Conservation (phyloP, 108 stramenopile genomes). For the Cylindrotheca fusiformis region DNA sequence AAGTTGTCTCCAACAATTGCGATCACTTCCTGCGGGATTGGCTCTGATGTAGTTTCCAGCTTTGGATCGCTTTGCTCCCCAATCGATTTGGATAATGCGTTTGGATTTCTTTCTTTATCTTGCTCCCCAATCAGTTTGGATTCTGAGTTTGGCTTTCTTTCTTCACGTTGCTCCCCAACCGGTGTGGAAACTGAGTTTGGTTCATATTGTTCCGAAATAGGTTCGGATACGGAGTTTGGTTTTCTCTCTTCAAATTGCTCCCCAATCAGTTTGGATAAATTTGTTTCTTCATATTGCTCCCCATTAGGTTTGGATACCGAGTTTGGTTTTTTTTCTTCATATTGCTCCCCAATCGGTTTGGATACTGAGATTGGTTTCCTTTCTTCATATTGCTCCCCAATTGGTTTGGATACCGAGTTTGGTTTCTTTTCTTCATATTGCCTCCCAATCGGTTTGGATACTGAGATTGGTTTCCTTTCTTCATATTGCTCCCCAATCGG, state of each 20-base stretch:
- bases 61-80: background rate
- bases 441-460: too few species aligned
- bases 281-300: background rate
- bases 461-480: background rate
- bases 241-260: too few species aligned
- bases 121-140: background rate
- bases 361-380: background rate
- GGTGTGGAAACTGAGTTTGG: too few species aligned
- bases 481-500: too few species aligned
- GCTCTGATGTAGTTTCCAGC: background rate
- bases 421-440: too few species aligned
- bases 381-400: background rate
- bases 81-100: background rate
- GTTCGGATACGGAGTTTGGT: background rate
- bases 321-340: background rate
- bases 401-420: too few species aligned
- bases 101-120: background rate
- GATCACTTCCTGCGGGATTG: background rate
- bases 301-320: background rate
- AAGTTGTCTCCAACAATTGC: slow-evolving; percentile 1
- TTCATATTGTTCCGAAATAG: too few species aligned
- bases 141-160: background rate
- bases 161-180: background rate
- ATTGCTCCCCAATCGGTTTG: background rate
- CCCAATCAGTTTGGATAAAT: too few species aligned